Evolutionary conservation across 257 asterid species (phyloP).

Genomic region (Cordia subcordata): DNA sequence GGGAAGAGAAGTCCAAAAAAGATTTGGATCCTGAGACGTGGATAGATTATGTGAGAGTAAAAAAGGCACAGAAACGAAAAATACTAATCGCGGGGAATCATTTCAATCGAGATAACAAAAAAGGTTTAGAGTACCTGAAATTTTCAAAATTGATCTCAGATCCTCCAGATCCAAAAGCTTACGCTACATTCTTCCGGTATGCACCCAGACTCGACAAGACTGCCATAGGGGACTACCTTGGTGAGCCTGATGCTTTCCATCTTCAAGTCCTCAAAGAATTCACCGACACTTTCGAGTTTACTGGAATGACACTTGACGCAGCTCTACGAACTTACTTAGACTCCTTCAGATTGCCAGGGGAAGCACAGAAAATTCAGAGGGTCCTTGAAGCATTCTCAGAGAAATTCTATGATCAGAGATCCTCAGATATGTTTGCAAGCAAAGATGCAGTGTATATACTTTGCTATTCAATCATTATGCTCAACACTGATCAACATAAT

Average conservation of each 20-base stretch:
- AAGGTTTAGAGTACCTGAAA: slow-evolving; percentile 76
- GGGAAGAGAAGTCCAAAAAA: slow-evolving; percentile 67
- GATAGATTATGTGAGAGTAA: slow-evolving; percentile 59
- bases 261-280: slow-evolving; percentile 74
- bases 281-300: slow-evolving; percentile 64
- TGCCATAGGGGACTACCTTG: slow-evolving; percentile 73
- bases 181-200: slow-evolving; percentile 61
- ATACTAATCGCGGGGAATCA: slow-evolving; percentile 76
- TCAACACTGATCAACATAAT: slow-evolving; percentile 91
- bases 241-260: slow-evolving; percentile 76
- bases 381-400: slow-evolving; percentile 91
- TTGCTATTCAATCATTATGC: slow-evolving; percentile 89
- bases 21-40: slow-evolving; percentile 44
- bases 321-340: slow-evolving; percentile 74
- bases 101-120: slow-evolving; percentile 66
- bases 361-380: slow-evolving; percentile 87
- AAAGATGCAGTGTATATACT: slow-evolving; percentile 73
- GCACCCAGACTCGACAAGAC: slow-evolving; percentile 70
- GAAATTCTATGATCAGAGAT: slow-evolving; percentile 79
- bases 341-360: slow-evolving; percentile 81
- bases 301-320: slow-evolving; percentile 65
- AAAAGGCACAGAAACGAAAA: slow-evolving; percentile 77
- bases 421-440: slow-evolving; percentile 68
- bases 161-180: slow-evolving; percentile 75
- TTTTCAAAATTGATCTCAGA: slow-evolving; percentile 49